phyloP scores from a whole-genome alignment of 495 filamentous ascomycete genomes.

The Bacidia gigantensis region DNA sequence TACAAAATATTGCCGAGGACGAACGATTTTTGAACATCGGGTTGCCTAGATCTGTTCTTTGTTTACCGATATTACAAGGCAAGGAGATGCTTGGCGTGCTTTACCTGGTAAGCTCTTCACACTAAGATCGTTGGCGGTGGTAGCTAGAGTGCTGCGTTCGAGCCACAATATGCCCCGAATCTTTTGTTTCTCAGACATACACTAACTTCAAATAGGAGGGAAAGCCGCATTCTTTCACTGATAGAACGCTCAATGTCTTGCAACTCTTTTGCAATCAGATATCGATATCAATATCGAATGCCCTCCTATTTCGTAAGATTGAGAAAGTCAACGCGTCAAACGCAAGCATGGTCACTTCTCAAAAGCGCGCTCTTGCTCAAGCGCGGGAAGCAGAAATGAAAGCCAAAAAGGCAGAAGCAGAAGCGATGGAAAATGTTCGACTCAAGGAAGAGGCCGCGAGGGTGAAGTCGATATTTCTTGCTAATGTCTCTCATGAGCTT shows the following conservation, averaged over 20 bases:
- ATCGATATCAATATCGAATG: constrained; percentile 77
- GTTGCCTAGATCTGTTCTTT: constrained; percentile 63
- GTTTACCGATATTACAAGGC: constrained; percentile 71
- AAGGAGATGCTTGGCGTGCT: constrained; percentile 67
- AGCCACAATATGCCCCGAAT: background rate
- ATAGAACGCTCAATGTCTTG: constrained; percentile 72
- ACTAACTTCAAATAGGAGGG: constrained; percentile 37
- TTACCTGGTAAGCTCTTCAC: constrained; percentile 37
- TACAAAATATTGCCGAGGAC: constrained; percentile 69
- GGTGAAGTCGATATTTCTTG: constrained; percentile 84
- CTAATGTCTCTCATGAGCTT: constrained; percentile 80
- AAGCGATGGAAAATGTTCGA: constrained; percentile 75
- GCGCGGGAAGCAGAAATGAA: constrained; percentile 71
- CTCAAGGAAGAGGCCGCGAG: constrained; percentile 83
- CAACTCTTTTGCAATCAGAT: constrained; percentile 83
- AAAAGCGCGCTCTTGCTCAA: constrained; percentile 67
- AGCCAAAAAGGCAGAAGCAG: constrained; percentile 66
- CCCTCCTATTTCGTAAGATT: constrained; percentile 66
- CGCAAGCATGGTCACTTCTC: constrained; percentile 73
- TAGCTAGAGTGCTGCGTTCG: too few relatives aligned
- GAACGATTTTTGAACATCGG: constrained; percentile 78
- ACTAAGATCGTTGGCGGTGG: background rate
- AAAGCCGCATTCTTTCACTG: constrained; percentile 71
- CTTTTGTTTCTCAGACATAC: too few relatives aligned
- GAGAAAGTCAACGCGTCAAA: constrained; percentile 71